Conservation (phyloP, 2,329 filamentous ascomycete genomes). For the Fusarium acutatum region DNA sequence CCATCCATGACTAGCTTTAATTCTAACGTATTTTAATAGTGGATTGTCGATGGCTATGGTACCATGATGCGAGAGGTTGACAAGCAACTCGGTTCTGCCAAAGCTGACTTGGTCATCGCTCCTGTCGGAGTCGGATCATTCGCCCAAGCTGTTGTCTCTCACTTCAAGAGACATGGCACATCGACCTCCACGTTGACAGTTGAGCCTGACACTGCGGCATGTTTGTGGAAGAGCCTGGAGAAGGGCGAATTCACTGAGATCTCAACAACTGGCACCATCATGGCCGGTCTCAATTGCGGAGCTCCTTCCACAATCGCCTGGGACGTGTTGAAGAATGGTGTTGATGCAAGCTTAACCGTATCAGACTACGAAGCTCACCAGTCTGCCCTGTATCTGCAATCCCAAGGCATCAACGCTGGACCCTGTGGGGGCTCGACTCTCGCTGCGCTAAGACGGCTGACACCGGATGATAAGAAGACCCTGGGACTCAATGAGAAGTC, state of each 20-base stretch:
- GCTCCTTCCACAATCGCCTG: slow-evolving; percentile 73
- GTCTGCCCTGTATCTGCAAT: slow-evolving; percentile 63
- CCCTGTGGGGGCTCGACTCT: slow-evolving; percentile 70
- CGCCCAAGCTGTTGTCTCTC: slow-evolving; percentile 72
- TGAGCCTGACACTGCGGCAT: slow-evolving; percentile 73
- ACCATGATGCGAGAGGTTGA: slow-evolving; percentile 78
- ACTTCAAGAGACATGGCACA: slow-evolving; percentile 63
- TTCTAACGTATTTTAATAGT: slow-evolving; percentile 48
- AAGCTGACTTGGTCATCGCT: slow-evolving; percentile 61
- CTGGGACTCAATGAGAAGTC: slow-evolving; percentile 56
- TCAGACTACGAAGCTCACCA: slow-evolving; percentile 70
- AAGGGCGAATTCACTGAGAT: slow-evolving; percentile 59
- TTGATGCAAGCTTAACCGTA: slow-evolving; percentile 69
- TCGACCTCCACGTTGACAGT: slow-evolving; percentile 65
- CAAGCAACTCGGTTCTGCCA: slow-evolving; percentile 57
- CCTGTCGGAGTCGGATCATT: slow-evolving; percentile 79
- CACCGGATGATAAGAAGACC: slow-evolving; percentile 43
- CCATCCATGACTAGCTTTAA: rapidly evolving
- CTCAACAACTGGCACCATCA: slow-evolving; percentile 70
- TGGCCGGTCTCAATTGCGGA: slow-evolving; percentile 78
- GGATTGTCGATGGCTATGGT: slow-evolving; percentile 81
- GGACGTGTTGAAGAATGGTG: slow-evolving; percentile 63
- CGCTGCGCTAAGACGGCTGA: slow-evolving; percentile 64
- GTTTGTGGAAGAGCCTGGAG: slow-evolving; percentile 62
- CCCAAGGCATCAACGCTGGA: slow-evolving; percentile 58